Percentiles rank a stretch among this genome's conserved stretches.
Evolutionary conservation across 2,329 filamentous ascomycete species (phyloP).

Genomic region (Cordyceps fumosorosea): DNA sequence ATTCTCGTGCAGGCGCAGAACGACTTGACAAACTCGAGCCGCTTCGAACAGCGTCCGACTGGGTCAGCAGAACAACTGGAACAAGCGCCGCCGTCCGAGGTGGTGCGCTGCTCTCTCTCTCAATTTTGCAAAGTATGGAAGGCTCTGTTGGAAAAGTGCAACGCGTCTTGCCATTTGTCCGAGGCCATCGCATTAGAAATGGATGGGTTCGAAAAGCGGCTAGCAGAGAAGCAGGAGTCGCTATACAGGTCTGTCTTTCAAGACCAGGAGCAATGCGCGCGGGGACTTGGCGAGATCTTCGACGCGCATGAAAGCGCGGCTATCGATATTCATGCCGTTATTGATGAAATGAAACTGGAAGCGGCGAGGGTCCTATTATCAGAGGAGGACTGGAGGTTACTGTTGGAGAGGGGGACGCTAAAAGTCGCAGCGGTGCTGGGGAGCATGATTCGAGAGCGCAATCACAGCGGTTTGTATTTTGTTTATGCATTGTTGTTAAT

Average conservation of each 20-base stretch:
- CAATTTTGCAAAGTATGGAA: not conserved
- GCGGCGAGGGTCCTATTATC: not conserved
- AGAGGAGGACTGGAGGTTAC: not conserved
- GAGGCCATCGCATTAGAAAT: not conserved
- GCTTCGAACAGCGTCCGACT: not conserved
- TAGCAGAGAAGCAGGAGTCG: not conserved
- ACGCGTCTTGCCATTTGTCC: not conserved
- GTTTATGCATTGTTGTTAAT: too few relatives aligned
- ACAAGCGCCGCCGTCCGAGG: not conserved
- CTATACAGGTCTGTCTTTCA: not conserved
- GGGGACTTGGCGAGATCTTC: not conserved
- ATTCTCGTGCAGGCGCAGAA: not conserved
- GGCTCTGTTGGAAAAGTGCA: not conserved
- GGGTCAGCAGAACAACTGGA: not conserved
- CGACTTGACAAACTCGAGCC: conserved; percentile 4
- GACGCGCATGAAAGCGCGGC: not conserved
- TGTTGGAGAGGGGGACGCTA: not conserved
- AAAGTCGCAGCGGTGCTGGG: not conserved
- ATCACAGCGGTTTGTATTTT: too few relatives aligned
- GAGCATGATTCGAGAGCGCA: not conserved
- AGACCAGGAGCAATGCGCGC: not conserved
- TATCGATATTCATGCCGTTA: not conserved
- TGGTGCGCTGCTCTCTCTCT: not conserved
- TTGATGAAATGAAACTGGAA: not conserved
- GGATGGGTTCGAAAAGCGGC: not conserved